phyloP scores from a whole-genome alignment of 352 stramenopile genomes.

The Globisporangium rhizosaccharum region DNA sequence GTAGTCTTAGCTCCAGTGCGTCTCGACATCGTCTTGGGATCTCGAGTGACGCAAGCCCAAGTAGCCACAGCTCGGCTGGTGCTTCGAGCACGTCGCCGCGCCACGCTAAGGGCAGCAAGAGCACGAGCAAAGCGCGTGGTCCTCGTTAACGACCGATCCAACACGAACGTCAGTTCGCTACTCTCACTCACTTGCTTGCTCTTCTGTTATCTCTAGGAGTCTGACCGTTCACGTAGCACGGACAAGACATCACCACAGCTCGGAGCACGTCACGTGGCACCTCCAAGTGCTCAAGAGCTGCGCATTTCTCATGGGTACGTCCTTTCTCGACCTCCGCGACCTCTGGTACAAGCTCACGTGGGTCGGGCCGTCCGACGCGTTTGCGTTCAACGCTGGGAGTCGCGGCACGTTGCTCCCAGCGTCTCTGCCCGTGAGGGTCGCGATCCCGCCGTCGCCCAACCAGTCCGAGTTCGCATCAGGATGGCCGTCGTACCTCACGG shows the following conservation, averaged over 20 bases:
- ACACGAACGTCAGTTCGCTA: neutral
- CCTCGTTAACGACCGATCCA: neutral
- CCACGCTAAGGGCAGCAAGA: neutral
- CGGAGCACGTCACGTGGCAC: conserved; percentile 5
- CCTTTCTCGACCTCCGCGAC: conserved; percentile 16
- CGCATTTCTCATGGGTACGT: conserved; percentile 11
- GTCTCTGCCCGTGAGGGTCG: conserved; percentile 2
- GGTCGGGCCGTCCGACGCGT: conserved; percentile 19
- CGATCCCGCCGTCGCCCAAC: conserved; percentile 1
- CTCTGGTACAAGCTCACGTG: conserved; percentile 23
- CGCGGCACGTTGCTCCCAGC: conserved; percentile 9
- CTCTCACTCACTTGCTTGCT: too few species aligned
- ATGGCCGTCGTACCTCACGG: conserved; percentile 14
- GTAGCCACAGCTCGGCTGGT: too few species aligned
- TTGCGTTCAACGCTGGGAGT: conserved; percentile 17
- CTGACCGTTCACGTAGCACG: too few species aligned
- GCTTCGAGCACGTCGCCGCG: too few species aligned
- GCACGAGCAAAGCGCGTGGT: neutral
- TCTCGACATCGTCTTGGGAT: conserved; percentile 35
- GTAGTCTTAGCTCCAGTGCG: conserved; percentile 45
- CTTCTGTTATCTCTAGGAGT: too few species aligned
- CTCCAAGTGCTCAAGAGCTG: conserved; percentile 10
- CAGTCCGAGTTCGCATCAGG: conserved; percentile 4
- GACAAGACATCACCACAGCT: neutral
- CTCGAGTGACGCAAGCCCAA: conserved; percentile 1